Evolutionary conservation across 805 yeast species (phyloP).

Genomic region (Ascoidea asiatica): DNA sequence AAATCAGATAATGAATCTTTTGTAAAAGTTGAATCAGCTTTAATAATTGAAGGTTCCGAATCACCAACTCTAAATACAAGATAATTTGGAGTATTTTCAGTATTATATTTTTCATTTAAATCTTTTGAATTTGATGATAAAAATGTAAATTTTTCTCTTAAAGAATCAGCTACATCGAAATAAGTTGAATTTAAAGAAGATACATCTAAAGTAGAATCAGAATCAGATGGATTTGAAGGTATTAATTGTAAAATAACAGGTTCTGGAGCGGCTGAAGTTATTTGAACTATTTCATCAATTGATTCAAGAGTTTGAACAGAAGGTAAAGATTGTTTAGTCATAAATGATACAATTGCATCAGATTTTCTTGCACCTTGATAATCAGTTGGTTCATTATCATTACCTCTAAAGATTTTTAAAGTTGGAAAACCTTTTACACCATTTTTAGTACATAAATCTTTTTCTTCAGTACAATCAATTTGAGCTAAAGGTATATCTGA

Average conservation of each 20-base stretch:
- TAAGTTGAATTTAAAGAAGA: conserved; percentile 8
- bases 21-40: conserved; percentile 15
- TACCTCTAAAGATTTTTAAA: conserved; percentile 58
- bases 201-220: no score
- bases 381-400: conserved; percentile 32
- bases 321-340: conserved; percentile 76
- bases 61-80: conserved; percentile 27
- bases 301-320: conserved; percentile 42
- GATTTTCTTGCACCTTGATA: conserved; percentile 82
- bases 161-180: conserved; percentile 25
- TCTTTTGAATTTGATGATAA: conserved; percentile 23
- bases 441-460: conserved; percentile 51
- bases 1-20: conserved; percentile 29
- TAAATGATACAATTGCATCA: conserved; percentile 60
- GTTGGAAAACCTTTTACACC: conserved; percentile 79
- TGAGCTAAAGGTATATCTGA: conserved; percentile 66
- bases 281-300: conserved; percentile 32
- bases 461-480: conserved; percentile 73
- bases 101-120: conserved; percentile 24
- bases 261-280: conserved; percentile 25
- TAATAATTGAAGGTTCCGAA: conserved; percentile 16
- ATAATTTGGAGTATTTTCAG: conserved; percentile 26
- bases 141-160: conserved; percentile 26
- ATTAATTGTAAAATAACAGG: conserved; percentile 44
- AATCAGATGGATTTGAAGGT: conserved; percentile 19